A percentile compares a stretch with the other conserved stretches of the same genome.
phyloP scores from a whole-genome alignment of 768 basidiomycete genomes.

The Podaxis sp. region DNA sequence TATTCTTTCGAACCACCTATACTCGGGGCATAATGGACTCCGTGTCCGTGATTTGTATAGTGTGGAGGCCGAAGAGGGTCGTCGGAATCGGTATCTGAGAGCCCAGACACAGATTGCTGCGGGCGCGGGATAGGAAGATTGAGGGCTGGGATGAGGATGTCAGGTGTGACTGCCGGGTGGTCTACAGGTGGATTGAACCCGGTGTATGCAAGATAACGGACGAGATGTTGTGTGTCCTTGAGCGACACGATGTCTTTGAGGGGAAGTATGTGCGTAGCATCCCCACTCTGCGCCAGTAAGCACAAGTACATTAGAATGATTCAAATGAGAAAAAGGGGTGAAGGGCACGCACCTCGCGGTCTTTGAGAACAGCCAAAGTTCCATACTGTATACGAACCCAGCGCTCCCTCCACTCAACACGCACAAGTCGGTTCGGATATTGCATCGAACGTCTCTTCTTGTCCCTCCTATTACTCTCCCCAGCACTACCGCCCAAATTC shows the following conservation, averaged over 20 bases:
- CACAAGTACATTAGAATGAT: not conserved
- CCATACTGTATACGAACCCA: constrained; percentile 63
- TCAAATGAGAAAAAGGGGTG: not conserved
- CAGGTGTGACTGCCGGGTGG: not conserved
- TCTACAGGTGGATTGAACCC: constrained; percentile 5
- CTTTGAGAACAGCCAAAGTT: constrained; percentile 47
- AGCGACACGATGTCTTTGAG: constrained; percentile 12
- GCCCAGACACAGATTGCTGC: not conserved
- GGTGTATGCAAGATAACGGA: constrained; percentile 9
- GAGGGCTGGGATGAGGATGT: not conserved
- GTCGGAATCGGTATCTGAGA: not conserved
- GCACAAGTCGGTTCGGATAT: constrained; percentile 13
- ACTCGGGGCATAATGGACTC: not conserved
- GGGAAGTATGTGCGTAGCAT: constrained; percentile 12
- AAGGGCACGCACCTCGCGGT: constrained; percentile 40
- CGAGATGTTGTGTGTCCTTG: constrained; percentile 12
- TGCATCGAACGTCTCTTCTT: not conserved
- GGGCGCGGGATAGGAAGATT: constrained; percentile 3
- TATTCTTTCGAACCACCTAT: not conserved
- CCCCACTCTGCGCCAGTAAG: constrained; percentile 3
- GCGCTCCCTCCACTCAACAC: constrained; percentile 59
- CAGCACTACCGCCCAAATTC: not conserved
- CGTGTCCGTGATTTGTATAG: not conserved
- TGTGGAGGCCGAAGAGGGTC: not conserved
- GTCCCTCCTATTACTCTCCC: not conserved